Evolutionary conservation across 768 basidiomycete species (phyloP), one percentile per base, ranked within the genome.

Genomic region (Sutorius australiensis): DNA sequence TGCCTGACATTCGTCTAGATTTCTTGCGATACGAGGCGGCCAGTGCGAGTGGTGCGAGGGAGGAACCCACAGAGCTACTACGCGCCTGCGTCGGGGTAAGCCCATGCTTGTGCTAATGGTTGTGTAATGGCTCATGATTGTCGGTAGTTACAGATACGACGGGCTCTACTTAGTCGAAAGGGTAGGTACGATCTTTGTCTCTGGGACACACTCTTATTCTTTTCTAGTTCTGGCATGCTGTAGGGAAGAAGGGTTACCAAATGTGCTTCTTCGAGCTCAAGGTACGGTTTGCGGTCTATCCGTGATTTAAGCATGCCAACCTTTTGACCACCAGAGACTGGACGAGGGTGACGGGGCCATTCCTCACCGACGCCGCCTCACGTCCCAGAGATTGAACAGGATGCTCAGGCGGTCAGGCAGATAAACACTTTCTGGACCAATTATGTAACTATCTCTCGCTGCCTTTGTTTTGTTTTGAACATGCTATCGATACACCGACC

Each of bases 11-110:
- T 13, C 19, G 44, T 14, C 33, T 39, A 75, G 70, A 44, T 69
- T 11, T 75, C 75, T 5, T 48, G 2, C 17, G 0, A 49, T 16
- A 73, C 62, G 1, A 60, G 52, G 31, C 61, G 59, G 16, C 74
- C 73, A 0, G 72, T 76, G 1, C 69, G 75, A 39, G 75, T 76
- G 11, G 40, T 74, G 28, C 65, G 75, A n/a, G 75, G 75, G 21
- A 59, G 21, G 24, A 61, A 42, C 17, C 11, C 30, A 0, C 4
- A n/a, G 1, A 66, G 41, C 34, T 24, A 16, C 46, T 69, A 64
- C 33, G 38, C 70, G 5, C 68, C 68, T 0, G 0, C 17, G 1
- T 11, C 17, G 17, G 70, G 68, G 70, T 71, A 38, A 56, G 61
- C 21, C 24, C 21, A 1, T 16, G 10, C 6, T 14, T 12, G 30